Conservation (phyloP, 2,329 filamentous ascomycete species). For the Phialophora macrospora region DNA sequence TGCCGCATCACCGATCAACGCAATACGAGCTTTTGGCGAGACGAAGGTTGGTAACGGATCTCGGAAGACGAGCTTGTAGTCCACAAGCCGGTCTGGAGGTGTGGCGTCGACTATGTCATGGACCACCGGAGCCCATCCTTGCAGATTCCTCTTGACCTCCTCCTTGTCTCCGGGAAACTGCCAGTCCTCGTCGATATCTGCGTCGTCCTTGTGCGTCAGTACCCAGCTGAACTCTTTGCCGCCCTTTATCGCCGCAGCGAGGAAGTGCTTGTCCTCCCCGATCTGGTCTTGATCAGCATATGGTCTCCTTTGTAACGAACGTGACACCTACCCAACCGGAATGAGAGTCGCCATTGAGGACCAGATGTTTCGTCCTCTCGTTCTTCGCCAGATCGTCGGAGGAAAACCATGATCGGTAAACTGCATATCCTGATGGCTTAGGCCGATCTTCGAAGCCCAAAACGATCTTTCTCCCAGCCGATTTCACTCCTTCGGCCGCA, state of each 20-base stretch:
- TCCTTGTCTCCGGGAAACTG: constrained; percentile 58
- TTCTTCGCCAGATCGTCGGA: constrained; percentile 56
- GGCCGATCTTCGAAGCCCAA: constrained; percentile 45
- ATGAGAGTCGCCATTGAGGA: constrained; percentile 58
- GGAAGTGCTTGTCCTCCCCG: constrained; percentile 55
- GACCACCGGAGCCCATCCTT: constrained; percentile 56
- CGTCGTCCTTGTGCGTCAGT: constrained; percentile 56
- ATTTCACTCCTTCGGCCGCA: constrained; percentile 35
- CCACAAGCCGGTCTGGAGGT: constrained; percentile 30
- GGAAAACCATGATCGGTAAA: constrained; percentile 43
- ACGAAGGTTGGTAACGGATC: constrained; percentile 40
- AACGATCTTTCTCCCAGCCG: constrained; percentile 34
- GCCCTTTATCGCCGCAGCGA: constrained; percentile 59
- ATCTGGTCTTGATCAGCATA: constrained; percentile 16
- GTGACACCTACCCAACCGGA: constrained; percentile 48
- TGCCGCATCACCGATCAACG: constrained; percentile 58
- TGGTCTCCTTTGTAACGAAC: background rate
- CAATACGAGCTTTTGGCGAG: constrained; percentile 51
- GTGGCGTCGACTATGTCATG: constrained; percentile 40
- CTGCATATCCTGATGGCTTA: constrained; percentile 43
- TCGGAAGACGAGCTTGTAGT: constrained; percentile 36
- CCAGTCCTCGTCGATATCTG: constrained; percentile 61
- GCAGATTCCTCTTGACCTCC: constrained; percentile 57
- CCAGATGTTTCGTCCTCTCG: constrained; percentile 59
- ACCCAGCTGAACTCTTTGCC: constrained; percentile 62